Evolutionary conservation across 495 filamentous ascomycete species (phyloP), one percentile per base, ranked within the genome.

Genomic region (Aspergillus indologenus): DNA sequence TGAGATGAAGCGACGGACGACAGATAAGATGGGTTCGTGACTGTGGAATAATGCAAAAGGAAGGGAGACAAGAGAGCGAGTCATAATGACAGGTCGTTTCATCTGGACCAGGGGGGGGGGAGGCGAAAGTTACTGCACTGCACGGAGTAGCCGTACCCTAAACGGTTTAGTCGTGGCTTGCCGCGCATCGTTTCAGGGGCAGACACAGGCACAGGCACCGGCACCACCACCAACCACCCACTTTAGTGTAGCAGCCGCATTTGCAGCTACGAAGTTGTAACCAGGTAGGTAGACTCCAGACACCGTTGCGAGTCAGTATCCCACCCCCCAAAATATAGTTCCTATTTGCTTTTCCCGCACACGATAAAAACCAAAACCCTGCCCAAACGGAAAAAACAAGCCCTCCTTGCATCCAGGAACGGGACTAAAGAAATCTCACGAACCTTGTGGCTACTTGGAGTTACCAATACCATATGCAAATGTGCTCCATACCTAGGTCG

Each of bases 51-150:
- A 14, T 14, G 12, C 12, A 11, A 40, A 11, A 40, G 34, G 12
- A 15, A 40, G 34, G 2, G 34, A 40, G 34, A 40, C 5, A 14
- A 40, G 34, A 40, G 34, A 14, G 6, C 5, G 29, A 51, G 48
- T 18, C 19, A 57, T 40, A 55, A 47, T 63, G 64, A 63, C 61
- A 66, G 61, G 56, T 66, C 61, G 63, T 65, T 65, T 65, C 63
- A 62, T 49, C 59, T 51, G 51, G 18, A 52, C 56, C 55, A 23
- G n/a, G 21, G 34, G n/a, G 21, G 34, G 57, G 19, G 21, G 9
- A 8, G 21, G 34, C 34, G 12, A 60, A 54, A 48, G 45, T 29
- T 51, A 23, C 53, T 49, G 48, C 45, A 42, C n/a, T 19, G 22
- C 55, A 54, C 45, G 56, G 51, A n/a, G 18, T 31, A 58, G 45